Conservation (phyloP, 2,329 filamentous ascomycete genomes). For the Penicillium sclerotiorum region DNA sequence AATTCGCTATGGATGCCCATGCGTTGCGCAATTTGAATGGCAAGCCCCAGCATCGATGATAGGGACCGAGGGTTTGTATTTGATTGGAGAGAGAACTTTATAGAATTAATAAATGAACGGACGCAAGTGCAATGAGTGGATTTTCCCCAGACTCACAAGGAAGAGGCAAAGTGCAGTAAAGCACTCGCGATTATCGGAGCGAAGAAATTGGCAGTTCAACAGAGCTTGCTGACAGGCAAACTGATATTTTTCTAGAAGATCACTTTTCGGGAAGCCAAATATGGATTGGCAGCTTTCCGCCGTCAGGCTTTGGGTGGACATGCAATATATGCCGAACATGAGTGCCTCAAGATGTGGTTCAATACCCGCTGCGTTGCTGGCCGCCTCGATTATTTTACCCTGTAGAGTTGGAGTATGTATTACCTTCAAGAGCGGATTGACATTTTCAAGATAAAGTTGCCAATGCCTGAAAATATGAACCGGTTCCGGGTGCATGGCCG, state of each 20-base stretch:
- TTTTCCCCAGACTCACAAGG: slow-evolving; percentile 47
- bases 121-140: not conserved
- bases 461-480: slow-evolving; percentile 49
- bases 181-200: slow-evolving; percentile 46
- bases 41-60: slow-evolving; percentile 65
- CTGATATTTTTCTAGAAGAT: slow-evolving; percentile 47
- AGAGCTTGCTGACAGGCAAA: slow-evolving; percentile 53
- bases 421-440: slow-evolving; percentile 69
- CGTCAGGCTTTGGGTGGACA: slow-evolving; percentile 60
- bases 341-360: slow-evolving; percentile 64
- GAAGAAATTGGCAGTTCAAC: slow-evolving; percentile 45
- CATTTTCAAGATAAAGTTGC: slow-evolving; percentile 70
- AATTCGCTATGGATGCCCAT: slow-evolving; percentile 70
- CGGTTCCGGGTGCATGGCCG: slow-evolving; percentile 21
- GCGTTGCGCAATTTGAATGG: slow-evolving; percentile 67
- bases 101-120: slow-evolving; percentile 29
- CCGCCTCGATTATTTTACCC: slow-evolving; percentile 64
- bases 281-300: slow-evolving; percentile 55
- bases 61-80: slow-evolving; percentile 62
- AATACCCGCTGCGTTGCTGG: slow-evolving; percentile 57
- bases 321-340: slow-evolving; percentile 70
- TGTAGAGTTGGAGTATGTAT: slow-evolving; percentile 69
- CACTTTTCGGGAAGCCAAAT: slow-evolving; percentile 41
- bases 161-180: slow-evolving; percentile 59
- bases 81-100: slow-evolving; percentile 59